Evolutionary conservation across 139 green algal species (phyloP).

Genomic region (Picochlorum sp.): DNA sequence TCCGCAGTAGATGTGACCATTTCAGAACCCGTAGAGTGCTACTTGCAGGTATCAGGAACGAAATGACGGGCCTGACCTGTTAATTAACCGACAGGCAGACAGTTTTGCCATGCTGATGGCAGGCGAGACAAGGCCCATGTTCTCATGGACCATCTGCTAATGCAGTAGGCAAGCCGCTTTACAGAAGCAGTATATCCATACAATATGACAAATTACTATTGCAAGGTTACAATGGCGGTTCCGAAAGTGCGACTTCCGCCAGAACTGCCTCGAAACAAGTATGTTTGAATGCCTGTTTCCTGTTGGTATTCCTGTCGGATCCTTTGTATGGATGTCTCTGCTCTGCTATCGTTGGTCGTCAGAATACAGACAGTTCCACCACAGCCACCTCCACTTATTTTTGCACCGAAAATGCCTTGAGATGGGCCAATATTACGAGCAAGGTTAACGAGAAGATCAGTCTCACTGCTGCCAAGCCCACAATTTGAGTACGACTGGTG

Average conservation of each 20-base stretch:
- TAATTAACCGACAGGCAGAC: too few species aligned
- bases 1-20: too few species aligned
- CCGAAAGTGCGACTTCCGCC: conserved; percentile 28
- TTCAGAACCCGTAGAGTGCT: too few species aligned
- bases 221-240: background rate
- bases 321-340: conserved; percentile 23
- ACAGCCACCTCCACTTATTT: conserved; percentile 89
- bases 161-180: too few species aligned
- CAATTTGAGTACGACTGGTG: conserved; percentile 62
- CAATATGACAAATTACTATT: background rate
- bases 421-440: conserved; percentile 12
- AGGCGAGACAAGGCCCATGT: too few species aligned
- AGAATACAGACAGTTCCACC: conserved; percentile 62
- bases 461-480: conserved; percentile 57
- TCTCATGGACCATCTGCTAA: too few species aligned
- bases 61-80: too few species aligned
- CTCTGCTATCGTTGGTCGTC: background rate
- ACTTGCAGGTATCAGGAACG: too few species aligned
- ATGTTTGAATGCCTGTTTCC: conserved; percentile 9
- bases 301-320: conserved; percentile 25
- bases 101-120: too few species aligned
- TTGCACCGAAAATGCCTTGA: conserved; percentile 71
- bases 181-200: too few species aligned
- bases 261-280: conserved; percentile 35
- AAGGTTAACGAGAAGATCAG: conserved; percentile 43